A percentile compares a stretch with the other conserved stretches of the same genome.
Conservation (phyloP, 164 flowering plant species). For the Warburgia ugandensis region DNA sequence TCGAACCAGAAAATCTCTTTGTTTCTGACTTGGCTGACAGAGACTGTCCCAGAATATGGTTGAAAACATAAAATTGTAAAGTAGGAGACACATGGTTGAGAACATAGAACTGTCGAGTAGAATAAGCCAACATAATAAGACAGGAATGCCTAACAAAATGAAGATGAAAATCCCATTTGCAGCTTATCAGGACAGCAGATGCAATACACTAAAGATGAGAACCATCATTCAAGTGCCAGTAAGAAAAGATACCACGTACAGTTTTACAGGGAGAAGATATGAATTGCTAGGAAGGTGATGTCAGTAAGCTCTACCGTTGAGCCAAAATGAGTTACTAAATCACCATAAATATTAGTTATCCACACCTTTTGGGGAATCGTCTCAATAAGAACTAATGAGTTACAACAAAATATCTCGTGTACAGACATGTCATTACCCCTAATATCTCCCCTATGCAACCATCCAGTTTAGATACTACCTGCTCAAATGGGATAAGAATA, state of each 20-base stretch:
- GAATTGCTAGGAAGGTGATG: background rate
- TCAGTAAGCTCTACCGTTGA: background rate
- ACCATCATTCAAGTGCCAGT: background rate
- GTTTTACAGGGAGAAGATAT: background rate
- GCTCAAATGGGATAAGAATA: background rate
- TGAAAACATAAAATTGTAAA: no score
- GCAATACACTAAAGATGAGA: background rate
- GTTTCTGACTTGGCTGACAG: no score
- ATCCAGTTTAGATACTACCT: background rate
- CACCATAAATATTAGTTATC: background rate
- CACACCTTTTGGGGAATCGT: background rate
- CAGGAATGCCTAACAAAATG: no score
- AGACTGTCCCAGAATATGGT: no score
- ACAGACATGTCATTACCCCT: background rate
- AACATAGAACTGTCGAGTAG: no score
- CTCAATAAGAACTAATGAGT: background rate
- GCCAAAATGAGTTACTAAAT: background rate
- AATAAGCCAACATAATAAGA: no score
- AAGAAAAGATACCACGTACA: background rate
- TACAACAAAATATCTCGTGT: constrained; percentile 7
- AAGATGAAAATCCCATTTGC: no score
- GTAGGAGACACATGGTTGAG: no score
- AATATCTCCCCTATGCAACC: background rate
- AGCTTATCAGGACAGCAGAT: no score
- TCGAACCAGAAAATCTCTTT: no score